Evolutionary conservation across 208 protist species (phyloP).

Genomic region (Crithidia acanthocephali): DNA sequence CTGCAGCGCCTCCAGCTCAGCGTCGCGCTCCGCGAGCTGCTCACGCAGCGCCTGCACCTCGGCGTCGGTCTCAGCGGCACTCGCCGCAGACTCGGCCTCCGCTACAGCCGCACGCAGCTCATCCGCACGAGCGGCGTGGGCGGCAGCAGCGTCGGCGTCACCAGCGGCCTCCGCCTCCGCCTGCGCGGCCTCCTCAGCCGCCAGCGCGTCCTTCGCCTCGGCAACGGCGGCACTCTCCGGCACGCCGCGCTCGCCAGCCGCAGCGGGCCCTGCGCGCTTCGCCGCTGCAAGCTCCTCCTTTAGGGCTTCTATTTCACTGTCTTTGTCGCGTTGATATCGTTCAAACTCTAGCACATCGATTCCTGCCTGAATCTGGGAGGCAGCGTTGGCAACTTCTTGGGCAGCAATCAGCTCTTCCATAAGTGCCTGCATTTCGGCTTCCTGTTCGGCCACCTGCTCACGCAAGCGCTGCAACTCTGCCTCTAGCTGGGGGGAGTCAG

Average conservation of each 20-base stretch:
- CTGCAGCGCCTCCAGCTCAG: conserved; percentile 20
- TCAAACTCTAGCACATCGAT: too few relatives aligned
- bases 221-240: not conserved
- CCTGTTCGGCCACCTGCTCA: not conserved
- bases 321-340: too few relatives aligned
- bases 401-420: not conserved
- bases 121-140: not conserved
- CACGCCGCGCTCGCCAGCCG: not conserved
- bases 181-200: not conserved
- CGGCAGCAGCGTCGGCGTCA: conserved; percentile 20
- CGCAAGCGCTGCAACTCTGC: not conserved
- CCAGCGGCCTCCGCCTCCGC: conserved; percentile 4
- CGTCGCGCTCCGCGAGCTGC: not conserved
- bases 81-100: not conserved
- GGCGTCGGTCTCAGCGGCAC: not conserved
- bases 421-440: not conserved
- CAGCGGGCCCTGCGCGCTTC: not conserved
- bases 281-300: not conserved
- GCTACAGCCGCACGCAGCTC: not conserved
- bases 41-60: conserved; percentile 10
- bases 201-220: conserved; percentile 17
- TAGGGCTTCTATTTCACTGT: conserved; percentile 6
- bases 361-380: too few relatives aligned
- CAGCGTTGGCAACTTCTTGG: not conserved
- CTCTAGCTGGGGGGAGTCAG: not conserved